These are phyloP conservation scores for Tilletia setariae DNA, from an alignment of 1,284 basidiomycete species.

Conservation along the genomic window DNA sequence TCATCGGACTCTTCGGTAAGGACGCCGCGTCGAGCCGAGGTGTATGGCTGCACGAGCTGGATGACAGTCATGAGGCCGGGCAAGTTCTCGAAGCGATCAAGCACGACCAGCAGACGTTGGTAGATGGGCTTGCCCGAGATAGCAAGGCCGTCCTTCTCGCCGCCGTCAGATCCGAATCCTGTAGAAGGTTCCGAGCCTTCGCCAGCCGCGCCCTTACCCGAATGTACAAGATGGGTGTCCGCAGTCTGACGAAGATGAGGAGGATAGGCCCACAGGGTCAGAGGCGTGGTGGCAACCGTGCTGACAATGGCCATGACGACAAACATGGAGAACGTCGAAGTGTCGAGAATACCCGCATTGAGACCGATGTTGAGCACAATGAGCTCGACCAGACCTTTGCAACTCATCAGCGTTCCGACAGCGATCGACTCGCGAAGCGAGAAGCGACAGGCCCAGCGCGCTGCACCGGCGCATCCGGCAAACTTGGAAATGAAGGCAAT, in stretches of 20 bases:
- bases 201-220: not conserved
- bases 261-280: conserved; percentile 75
- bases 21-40: not conserved
- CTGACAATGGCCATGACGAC: conserved; percentile 80
- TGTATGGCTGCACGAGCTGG: conserved; percentile 57
- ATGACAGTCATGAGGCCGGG: conserved; percentile 61
- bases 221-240: not conserved
- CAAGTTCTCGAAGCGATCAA: conserved; percentile 87
- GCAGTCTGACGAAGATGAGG: conserved; percentile 39
- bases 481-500: conserved; percentile 77
- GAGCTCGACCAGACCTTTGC: conserved; percentile 73
- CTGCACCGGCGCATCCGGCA: conserved; percentile 59
- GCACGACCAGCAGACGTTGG: conserved; percentile 70
- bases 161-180: not conserved
- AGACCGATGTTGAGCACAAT: conserved; percentile 91
- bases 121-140: conserved; percentile 19
- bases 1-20: not conserved
- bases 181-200: not conserved
- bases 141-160: conserved; percentile 22
- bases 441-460: conserved; percentile 65
- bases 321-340: conserved; percentile 72
- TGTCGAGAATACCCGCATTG: conserved; percentile 72
- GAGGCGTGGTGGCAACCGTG: conserved; percentile 84
- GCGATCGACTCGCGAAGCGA: conserved; percentile 74
- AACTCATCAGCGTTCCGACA: conserved; percentile 85